Evolutionary conservation across 768 basidiomycete species (phyloP).

Genomic region (Grammothele lineata): DNA sequence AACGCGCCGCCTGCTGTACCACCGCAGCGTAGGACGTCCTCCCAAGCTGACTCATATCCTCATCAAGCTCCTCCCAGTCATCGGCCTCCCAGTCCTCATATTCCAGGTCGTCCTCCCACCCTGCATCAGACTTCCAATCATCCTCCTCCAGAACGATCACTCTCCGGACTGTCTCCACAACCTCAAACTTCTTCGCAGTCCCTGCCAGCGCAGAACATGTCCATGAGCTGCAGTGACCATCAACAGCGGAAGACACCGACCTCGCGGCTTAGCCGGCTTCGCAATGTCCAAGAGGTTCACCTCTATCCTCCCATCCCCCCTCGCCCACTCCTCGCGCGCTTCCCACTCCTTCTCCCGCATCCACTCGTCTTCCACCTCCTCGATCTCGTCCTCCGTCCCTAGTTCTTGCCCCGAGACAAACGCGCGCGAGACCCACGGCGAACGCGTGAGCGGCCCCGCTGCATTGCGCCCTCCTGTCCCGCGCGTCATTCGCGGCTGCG

Average conservation of each 20-base stretch:
- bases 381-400: not conserved
- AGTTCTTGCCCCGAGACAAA: not conserved
- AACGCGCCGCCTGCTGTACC: not conserved
- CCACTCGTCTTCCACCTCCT: not conserved
- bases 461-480: not conserved
- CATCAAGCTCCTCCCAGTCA: constrained; percentile 1
- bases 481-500: not conserved
- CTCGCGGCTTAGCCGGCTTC: constrained; percentile 8
- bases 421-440: constrained; percentile 2
- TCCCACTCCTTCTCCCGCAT: not conserved
- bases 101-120: not conserved
- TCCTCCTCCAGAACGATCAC: not conserved
- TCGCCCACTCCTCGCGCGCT: not conserved
- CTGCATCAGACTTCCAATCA: not conserved
- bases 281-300: constrained; percentile 12
- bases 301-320: not conserved
- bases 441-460: not conserved
- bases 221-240: too few relatives aligned
- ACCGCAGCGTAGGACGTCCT: not conserved
- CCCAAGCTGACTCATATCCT: not conserved
- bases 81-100: not conserved
- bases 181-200: not conserved
- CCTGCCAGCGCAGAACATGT: not conserved
- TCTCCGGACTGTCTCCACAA: not conserved
- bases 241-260: not conserved